Evolutionary conservation across 768 basidiomycete species (phyloP), one percentile per base, ranked within the genome.

Genomic region (Kockovaella imperatae): DNA sequence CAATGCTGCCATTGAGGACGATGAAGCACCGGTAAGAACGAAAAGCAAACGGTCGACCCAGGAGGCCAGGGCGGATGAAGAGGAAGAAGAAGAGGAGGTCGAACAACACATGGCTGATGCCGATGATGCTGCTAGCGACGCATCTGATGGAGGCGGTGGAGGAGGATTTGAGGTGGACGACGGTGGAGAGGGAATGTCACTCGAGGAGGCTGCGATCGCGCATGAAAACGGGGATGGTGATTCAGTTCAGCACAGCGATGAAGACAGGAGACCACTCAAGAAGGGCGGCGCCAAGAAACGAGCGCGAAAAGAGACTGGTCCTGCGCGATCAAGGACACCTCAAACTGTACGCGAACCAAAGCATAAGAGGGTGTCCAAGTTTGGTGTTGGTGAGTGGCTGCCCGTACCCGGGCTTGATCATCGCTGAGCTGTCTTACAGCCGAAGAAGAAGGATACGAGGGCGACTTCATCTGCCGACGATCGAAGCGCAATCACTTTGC

Each of bases 401-500:
- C 26, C 38, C 5, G 13, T n/a, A 44, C 52, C 18, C 2, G 23
- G 20, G n/a, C 31, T 20, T 35, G 45, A 44, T 26, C 23, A 10
- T 7, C 13, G 5, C 15, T n/a, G 21, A n/a, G n/a, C n/a, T n/a
- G n/a, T n/a, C n/a, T n/a, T n/a, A n/a, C 28, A 50, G 56, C 50
- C 28, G 56, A 52, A 3, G 53, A 59, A 30, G 54, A 57, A 26
- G 48, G 45, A 14, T 57, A 52, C 28, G 45, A 52, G 17, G 62
- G 61, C 7, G 50, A 60, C 39, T 66, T 66, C 25, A 83, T 82
- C 20, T 74, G 85, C 1, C 82, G 89, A 15, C 81, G 84, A 42
- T 83, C 87, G 25, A 73, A 74, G 40, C 81, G 91, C 20, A 74
- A 78, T 45, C 80, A 80, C 26, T 81, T 80, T 59, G 73, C 73